phyloP scores from a whole-genome alignment of 108 stramenopile genomes.

The Cyclostephanos invisitatus region DNA sequence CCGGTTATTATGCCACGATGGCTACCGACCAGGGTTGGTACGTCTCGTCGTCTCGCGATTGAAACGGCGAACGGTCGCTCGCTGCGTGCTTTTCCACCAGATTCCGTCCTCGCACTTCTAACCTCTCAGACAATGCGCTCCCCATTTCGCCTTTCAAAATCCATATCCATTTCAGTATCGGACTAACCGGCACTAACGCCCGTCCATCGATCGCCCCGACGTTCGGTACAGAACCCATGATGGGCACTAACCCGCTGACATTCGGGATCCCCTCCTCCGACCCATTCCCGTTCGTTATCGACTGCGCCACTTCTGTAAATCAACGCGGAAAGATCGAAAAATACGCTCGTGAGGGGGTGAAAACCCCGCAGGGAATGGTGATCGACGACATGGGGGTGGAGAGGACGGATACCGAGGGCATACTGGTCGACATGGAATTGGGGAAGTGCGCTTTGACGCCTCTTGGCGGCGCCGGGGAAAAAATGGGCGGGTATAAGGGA shows the following conservation, averaged over 20 bases:
- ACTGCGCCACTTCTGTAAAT: slow-evolving; percentile 68
- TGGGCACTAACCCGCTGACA: slow-evolving; percentile 60
- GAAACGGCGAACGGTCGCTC: not conserved
- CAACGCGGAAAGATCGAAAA: slow-evolving; percentile 74
- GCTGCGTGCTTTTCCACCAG: not conserved
- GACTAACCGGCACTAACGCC: slow-evolving; percentile 68
- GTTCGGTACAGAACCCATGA: slow-evolving; percentile 61
- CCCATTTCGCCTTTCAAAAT: not conserved
- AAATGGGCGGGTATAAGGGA: slow-evolving; percentile 74
- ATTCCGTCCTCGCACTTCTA: not conserved
- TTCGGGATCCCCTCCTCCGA: slow-evolving; percentile 65
- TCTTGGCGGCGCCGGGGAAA: slow-evolving; percentile 66
- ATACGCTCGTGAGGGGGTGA: slow-evolving; percentile 58
- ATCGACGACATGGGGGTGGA: slow-evolving; percentile 66
- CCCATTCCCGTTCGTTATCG: slow-evolving; percentile 63
- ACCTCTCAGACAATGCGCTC: not conserved
- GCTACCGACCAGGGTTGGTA: slow-evolving; percentile 61
- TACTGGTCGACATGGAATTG: slow-evolving; percentile 62
- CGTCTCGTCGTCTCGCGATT: not conserved
- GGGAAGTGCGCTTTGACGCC: slow-evolving; percentile 72
- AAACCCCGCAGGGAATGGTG: slow-evolving; percentile 58
- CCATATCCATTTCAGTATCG: slow-evolving; percentile 33
- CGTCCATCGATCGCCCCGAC: slow-evolving; percentile 70
- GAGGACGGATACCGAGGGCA: slow-evolving; percentile 68
- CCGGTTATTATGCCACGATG: slow-evolving; percentile 74